Evolutionary conservation across 129 eudicot species (phyloP), one percentile per base, ranked within the genome.

Genomic region (Ambrosia trifida): DNA sequence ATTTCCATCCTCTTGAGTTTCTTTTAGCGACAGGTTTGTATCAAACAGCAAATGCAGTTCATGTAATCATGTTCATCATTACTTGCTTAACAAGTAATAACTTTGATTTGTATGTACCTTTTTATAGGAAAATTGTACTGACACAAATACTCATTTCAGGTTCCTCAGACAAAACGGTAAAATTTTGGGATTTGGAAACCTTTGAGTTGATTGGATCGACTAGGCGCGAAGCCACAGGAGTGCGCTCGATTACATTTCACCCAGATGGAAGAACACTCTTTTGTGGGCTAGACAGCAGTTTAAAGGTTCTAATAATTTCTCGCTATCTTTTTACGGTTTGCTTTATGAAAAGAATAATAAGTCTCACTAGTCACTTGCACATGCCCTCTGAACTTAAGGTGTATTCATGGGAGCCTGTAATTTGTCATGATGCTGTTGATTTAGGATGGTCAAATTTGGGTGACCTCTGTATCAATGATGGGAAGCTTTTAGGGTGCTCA

Each of bases 321-420:
- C 64, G 8, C 6, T 64, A 17, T 9, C 44, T n/a, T 12, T 59
- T 61, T 71, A 32, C 35, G 10, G 43, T 44, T 45, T 78, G 5
- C 5, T 47, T 74, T 59, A 28, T 10, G n/a, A 18, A 51, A 49
- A 38, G 18, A 13, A 38, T 17, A 52, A 62, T 17, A 52, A 62
- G 57, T 63, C 76, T 72, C 43, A 78, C 52, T 44, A 77, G 24
- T 72, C 43, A 74, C 46, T 44, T 80, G 32, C 53, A 19, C 24
- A 16, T 47, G 14, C 30, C 69, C 38, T 72, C 40, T 61, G 60
- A 66, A 50, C 75, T 72, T 66, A 61, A 94, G 98, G 96, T 94
- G 82, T 85, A 89, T 87, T 85, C 97, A 74, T 94, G 97, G 98
- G 96, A 94, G 88, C 98, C 98, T 78, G 88, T 94, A 68, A 66